Conservation (phyloP, 129 eudicot species). For the Daucus carota region DNA sequence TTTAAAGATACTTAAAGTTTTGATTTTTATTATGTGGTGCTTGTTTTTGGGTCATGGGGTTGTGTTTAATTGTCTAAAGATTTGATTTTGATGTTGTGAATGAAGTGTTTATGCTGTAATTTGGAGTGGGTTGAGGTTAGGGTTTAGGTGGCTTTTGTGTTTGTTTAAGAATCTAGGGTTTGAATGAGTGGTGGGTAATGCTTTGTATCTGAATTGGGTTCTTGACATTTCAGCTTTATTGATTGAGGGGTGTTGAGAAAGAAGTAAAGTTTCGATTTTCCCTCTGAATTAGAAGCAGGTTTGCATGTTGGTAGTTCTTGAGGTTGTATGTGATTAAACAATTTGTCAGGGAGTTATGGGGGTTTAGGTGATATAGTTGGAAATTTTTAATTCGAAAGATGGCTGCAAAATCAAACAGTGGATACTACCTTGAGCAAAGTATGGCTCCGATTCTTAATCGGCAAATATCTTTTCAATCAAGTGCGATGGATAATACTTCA, state of each 20-base stretch:
- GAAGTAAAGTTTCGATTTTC: not conserved
- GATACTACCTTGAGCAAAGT: constrained; percentile 40
- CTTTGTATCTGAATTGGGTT: constrained; percentile 1
- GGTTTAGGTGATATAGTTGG: not conserved
- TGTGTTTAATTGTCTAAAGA: not conserved
- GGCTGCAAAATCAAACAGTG: constrained; percentile 37
- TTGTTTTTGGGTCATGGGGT: not conserved
- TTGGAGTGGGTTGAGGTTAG: not conserved
- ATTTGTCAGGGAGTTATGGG: not conserved
- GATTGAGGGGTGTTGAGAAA: not conserved
- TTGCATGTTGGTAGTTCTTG: constrained; percentile 6
- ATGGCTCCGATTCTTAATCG: constrained; percentile 28
- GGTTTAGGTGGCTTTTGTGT: not conserved
- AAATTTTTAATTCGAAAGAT: not conserved
- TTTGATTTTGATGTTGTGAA: not conserved
- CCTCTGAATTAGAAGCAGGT: not conserved
- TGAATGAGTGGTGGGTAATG: not conserved
- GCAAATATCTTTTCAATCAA: constrained; percentile 44
- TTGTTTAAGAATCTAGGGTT: constrained; percentile 3
- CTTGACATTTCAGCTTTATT: constrained; percentile 2
- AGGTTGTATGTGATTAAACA: not conserved
- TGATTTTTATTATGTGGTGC: not conserved
- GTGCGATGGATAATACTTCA: constrained; percentile 29
- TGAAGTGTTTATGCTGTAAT: not conserved
- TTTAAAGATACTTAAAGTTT: not conserved